Evolutionary conservation across 2,329 filamentous ascomycete species (phyloP).

Genomic region (Sporothrix sp.): DNA sequence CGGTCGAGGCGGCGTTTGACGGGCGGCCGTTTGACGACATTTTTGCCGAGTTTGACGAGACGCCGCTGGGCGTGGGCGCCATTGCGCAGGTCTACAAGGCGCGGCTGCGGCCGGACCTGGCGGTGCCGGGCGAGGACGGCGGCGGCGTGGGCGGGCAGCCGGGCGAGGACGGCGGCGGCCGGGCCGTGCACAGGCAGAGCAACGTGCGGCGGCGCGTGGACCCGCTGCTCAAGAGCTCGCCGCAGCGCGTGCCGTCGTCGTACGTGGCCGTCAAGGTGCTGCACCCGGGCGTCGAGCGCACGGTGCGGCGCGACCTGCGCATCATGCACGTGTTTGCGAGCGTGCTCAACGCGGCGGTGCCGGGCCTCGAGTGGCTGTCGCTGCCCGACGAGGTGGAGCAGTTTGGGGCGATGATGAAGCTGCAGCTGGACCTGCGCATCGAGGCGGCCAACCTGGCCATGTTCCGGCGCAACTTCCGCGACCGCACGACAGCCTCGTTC

Average conservation of each 20-base stretch:
- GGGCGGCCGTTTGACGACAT: constrained; percentile 77
- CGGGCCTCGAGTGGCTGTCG: constrained; percentile 94
- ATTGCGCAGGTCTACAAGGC: constrained; percentile 98
- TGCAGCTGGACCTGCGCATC: constrained; percentile 92
- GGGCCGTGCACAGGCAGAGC: constrained; percentile 18
- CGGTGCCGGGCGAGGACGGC: no score
- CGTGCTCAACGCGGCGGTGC: constrained; percentile 70
- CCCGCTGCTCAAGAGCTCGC: constrained; percentile 74
- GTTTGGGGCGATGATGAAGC: constrained; percentile 96
- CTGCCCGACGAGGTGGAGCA: constrained; percentile 88
- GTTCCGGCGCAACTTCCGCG: constrained; percentile 84
- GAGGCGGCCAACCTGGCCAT: constrained; percentile 82
- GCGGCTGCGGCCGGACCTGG: constrained; percentile 72
- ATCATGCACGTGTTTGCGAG: constrained; percentile 93
- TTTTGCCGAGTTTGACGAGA: constrained; percentile 90
- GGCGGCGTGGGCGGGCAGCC: constrained; percentile 28
- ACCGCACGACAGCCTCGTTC: constrained; percentile 89
- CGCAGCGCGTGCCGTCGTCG: constrained; percentile 73
- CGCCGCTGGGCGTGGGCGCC: constrained; percentile 82
- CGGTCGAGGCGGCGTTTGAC: constrained; percentile 71
- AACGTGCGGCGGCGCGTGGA: constrained; percentile 74
- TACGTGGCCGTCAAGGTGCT: constrained; percentile 96
- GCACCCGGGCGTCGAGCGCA: constrained; percentile 82
- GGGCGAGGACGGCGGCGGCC: not conserved
- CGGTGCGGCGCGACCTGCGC: constrained; percentile 77